phyloP scores from a whole-genome alignment of 2,329 filamentous ascomycete genomes.

The Ilyonectria sp. region DNA sequence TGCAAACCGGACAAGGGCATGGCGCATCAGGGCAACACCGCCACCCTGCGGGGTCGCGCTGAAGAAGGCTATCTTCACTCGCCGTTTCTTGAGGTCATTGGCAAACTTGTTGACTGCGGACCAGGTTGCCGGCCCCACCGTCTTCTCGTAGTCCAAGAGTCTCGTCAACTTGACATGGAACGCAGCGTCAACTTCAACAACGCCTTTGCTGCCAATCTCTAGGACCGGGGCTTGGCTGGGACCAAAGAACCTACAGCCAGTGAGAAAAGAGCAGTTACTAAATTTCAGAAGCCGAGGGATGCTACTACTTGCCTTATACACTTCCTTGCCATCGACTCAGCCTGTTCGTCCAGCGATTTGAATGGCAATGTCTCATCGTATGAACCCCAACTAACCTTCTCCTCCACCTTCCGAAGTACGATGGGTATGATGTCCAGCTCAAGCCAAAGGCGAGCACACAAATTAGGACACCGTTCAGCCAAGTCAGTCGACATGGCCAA shows the following conservation, averaged over 20 bases:
- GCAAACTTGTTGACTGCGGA: constrained; percentile 67
- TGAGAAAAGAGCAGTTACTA: constrained; percentile 59
- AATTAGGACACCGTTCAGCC: constrained; percentile 72
- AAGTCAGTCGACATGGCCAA: constrained; percentile 72
- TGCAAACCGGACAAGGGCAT: constrained; percentile 81
- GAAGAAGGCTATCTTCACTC: constrained; percentile 83
- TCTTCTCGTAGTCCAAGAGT: constrained; percentile 71
- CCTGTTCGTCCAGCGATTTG: constrained; percentile 78
- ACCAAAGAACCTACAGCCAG: constrained; percentile 65
- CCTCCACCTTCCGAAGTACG: constrained; percentile 67
- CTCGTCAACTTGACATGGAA: constrained; percentile 73
- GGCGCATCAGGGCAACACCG: constrained; percentile 85
- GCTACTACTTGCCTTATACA: constrained; percentile 74
- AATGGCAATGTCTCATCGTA: constrained; percentile 52
- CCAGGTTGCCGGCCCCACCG: constrained; percentile 76
- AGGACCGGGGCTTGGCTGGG: constrained; percentile 79
- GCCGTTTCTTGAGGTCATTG: constrained; percentile 72
- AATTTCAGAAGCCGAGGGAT: background rate
- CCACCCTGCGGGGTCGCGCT: constrained; percentile 85
- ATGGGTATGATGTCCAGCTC: constrained; percentile 84
- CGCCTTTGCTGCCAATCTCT: constrained; percentile 76
- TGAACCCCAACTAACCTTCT: constrained; percentile 65
- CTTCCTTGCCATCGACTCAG: constrained; percentile 85
- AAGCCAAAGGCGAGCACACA: constrained; percentile 81
- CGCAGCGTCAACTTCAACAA: constrained; percentile 79